phyloP scores from a whole-genome alignment of 495 filamentous ascomycete species.

The Haplographium delicatum region DNA sequence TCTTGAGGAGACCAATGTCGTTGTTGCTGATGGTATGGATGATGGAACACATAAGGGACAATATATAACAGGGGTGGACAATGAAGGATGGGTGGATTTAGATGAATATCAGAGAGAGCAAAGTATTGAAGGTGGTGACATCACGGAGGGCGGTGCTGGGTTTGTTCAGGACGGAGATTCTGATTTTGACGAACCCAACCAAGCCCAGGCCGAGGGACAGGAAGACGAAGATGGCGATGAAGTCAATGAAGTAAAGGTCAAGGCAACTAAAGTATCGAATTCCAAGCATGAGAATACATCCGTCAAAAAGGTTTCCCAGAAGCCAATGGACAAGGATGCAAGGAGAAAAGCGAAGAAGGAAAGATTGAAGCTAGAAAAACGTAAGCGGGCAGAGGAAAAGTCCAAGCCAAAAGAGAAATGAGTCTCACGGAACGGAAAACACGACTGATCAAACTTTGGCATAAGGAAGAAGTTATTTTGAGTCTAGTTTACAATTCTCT shows the following conservation, averaged over 20 bases:
- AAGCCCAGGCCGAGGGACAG: slow-evolving; percentile 19
- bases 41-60: slow-evolving; percentile 7
- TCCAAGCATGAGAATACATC: slow-evolving; percentile 2
- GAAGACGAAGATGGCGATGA: slow-evolving; percentile 18
- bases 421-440: slow-evolving; percentile 1
- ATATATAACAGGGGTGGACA: slow-evolving; percentile 9
- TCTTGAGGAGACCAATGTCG: slow-evolving; percentile 6
- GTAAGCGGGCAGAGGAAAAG: slow-evolving; percentile 2
- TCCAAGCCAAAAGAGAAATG: neutral
- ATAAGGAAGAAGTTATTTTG: too few relatives aligned
- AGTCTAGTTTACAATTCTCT: slow-evolving; percentile 25
- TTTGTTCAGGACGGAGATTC: slow-evolving; percentile 27
- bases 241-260: slow-evolving; percentile 24
- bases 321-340: slow-evolving; percentile 29
- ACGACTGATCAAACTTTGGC: too few relatives aligned
- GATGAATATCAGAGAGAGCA: slow-evolving; percentile 45
- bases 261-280: slow-evolving; percentile 28
- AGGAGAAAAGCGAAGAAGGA: slow-evolving; percentile 37
- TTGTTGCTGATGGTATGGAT: slow-evolving; percentile 11
- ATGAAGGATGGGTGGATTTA: slow-evolving; percentile 46
- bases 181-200: slow-evolving; percentile 20
- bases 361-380: slow-evolving; percentile 16
- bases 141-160: slow-evolving; percentile 23
- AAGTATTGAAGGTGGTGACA: slow-evolving; percentile 35
- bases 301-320: slow-evolving; percentile 10